Percentiles rank a stretch among this genome's conserved stretches.
Conservation (phyloP, 495 filamentous ascomycete genomes). For the Trichoderma gamsii region DNA sequence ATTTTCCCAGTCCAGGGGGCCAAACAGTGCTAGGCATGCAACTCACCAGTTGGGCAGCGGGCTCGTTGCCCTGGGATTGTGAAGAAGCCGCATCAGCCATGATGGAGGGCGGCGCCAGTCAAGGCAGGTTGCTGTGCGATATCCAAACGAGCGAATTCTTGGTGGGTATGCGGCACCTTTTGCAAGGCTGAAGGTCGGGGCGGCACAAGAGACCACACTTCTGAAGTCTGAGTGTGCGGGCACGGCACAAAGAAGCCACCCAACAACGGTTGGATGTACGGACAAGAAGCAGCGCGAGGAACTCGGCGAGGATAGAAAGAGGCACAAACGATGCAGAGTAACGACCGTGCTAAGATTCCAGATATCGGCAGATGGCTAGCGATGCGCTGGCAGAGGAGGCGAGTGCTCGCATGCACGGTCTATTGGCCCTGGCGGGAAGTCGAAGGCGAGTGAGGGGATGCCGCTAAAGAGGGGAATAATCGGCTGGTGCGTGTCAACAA, state of each 20-base stretch:
- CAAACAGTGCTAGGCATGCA: background rate
- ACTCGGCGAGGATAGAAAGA: background rate
- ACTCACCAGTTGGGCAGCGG: slow-evolving; percentile 9
- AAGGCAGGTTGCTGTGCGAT: background rate
- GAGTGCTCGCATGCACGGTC: slow-evolving; percentile 11
- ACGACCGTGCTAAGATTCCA: background rate
- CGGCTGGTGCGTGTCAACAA: background rate
- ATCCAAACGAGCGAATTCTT: slow-evolving; percentile 7
- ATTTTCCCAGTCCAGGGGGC: background rate
- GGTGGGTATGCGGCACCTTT: background rate
- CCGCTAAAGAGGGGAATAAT: slow-evolving; percentile 6
- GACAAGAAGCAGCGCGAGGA: background rate
- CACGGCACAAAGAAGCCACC: background rate
- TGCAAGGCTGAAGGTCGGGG: slow-evolving; percentile 1
- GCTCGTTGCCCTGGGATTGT: slow-evolving; percentile 8
- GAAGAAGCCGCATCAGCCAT: slow-evolving; percentile 10
- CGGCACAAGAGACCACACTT: background rate
- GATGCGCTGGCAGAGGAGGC: slow-evolving; percentile 5
- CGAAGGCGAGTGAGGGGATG: slow-evolving; percentile 12
- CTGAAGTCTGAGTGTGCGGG: background rate
- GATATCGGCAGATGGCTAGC: background rate
- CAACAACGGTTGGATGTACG: background rate
- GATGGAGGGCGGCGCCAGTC: background rate
- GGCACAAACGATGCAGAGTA: background rate
- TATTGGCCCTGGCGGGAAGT: slow-evolving; percentile 3